These are phyloP conservation scores for Coemansia sp. DNA, from an alignment of 192 early-diverging fungal species.

Conservation along the genomic window DNA sequence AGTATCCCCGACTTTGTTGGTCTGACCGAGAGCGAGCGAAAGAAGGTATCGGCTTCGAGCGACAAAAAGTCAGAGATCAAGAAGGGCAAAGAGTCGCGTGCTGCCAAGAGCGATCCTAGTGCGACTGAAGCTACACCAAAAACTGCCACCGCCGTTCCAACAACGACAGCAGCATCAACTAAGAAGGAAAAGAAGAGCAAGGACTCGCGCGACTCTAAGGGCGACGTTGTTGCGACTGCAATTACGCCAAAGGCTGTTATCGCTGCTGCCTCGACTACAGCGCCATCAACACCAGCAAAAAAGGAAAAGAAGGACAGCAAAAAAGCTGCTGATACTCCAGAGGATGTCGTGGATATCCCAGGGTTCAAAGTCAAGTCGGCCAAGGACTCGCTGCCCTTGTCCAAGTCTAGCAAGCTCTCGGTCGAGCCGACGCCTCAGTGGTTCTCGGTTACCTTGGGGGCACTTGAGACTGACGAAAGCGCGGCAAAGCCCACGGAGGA, in stretches of 20 bases:
- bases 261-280: neutral
- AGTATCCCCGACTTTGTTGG: slow-evolving; percentile 33
- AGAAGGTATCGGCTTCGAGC: neutral
- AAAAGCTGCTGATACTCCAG: slow-evolving; percentile 2
- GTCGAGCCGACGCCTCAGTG: slow-evolving; percentile 39
- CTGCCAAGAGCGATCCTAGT: neutral
- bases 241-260: neutral
- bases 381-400: slow-evolving; percentile 34
- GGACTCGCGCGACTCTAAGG: neutral
- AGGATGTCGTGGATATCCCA: slow-evolving; percentile 19
- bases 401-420: slow-evolving; percentile 18
- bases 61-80: neutral
- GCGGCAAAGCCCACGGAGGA: slow-evolving; percentile 35
- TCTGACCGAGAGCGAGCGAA: slow-evolving; percentile 26
- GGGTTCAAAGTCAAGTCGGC: slow-evolving; percentile 54
- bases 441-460: slow-evolving; percentile 19
- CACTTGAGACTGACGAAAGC: slow-evolving; percentile 8
- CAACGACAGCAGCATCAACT: neutral
- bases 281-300: neutral
- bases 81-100: neutral
- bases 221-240: neutral
- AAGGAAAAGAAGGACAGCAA: slow-evolving; percentile 23
- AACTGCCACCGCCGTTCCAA: neutral
- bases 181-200: slow-evolving; percentile 4
- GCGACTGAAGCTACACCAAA: neutral